Evolutionary conservation across 1,139 yeast species (phyloP).

Genomic region (Taphrina confusa): DNA sequence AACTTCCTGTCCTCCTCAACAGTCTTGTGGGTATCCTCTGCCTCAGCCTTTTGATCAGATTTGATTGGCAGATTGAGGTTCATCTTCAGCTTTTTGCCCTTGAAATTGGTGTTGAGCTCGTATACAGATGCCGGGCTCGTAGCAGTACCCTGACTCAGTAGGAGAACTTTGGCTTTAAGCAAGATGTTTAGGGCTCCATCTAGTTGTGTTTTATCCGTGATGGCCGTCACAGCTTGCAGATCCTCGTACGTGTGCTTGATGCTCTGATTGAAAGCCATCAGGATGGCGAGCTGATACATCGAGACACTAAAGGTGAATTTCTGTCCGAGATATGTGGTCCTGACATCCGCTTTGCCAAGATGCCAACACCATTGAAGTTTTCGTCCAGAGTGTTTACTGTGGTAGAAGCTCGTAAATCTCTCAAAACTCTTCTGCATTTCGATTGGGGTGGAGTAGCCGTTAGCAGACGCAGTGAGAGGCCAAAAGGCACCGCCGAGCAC

Average conservation of each 20-base stretch:
- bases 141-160: slow-evolving; percentile 48
- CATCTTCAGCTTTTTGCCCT: slow-evolving; percentile 78
- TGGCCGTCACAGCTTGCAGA: slow-evolving; percentile 66
- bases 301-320: slow-evolving; percentile 81
- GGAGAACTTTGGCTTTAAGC: slow-evolving; percentile 72
- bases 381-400: slow-evolving; percentile 79
- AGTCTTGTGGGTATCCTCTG: slow-evolving; percentile 79
- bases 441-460: slow-evolving; percentile 59
- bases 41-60: slow-evolving; percentile 72
- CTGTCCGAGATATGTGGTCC: slow-evolving; percentile 79
- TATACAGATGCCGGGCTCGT: slow-evolving; percentile 48
- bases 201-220: slow-evolving; percentile 60
- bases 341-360: slow-evolving; percentile 86
- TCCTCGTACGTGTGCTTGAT: slow-evolving; percentile 62
- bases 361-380: slow-evolving; percentile 96
- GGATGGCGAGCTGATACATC: slow-evolving; percentile 80
- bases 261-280: slow-evolving; percentile 72
- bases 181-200: slow-evolving; percentile 77
- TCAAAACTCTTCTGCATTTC: slow-evolving; percentile 67
- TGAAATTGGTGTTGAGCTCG: slow-evolving; percentile 76
- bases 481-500: slow-evolving; percentile 87
- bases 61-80: slow-evolving; percentile 84
- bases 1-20: slow-evolving; percentile 84
- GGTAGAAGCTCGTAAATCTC: slow-evolving; percentile 68
- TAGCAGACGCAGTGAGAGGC: slow-evolving; percentile 66